A percentile compares a stretch with the other conserved stretches of the same genome.
phyloP scores from a whole-genome alignment of 2,329 filamentous ascomycete species.

The Clarireedia homoeocarpa region DNA sequence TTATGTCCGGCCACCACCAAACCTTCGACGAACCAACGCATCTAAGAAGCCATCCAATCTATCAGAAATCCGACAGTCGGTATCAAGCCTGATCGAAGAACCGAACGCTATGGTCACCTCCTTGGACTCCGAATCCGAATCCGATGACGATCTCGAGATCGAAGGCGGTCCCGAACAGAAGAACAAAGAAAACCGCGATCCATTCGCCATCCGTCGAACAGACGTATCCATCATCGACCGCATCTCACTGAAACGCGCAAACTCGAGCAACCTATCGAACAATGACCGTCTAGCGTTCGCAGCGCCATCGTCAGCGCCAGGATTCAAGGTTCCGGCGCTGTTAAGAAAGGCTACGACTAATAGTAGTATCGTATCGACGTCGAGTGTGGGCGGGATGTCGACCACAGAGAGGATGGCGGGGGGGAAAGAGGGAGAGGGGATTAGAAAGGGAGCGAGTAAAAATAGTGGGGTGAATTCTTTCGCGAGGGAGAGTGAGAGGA shows the following conservation, averaged over 20 bases:
- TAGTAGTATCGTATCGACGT: constrained; percentile 33
- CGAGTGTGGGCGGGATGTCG: constrained; percentile 23
- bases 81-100: constrained; percentile 77
- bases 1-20: constrained; percentile 47
- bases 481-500: constrained; percentile 50
- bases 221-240: constrained; percentile 58
- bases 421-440: constrained; percentile 38
- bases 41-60: constrained; percentile 65
- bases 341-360: constrained; percentile 68
- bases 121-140: constrained; percentile 44
- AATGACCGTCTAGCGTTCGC: constrained; percentile 48
- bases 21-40: constrained; percentile 51
- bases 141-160: constrained; percentile 45
- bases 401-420: constrained; percentile 28
- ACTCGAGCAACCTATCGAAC: constrained; percentile 31
- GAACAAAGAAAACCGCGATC: constrained; percentile 26
- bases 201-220: constrained; percentile 32
- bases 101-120: constrained; percentile 40
- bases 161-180: constrained; percentile 39
- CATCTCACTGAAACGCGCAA: constrained; percentile 57
- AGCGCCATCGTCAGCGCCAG: constrained; percentile 31
- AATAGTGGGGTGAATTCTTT: constrained; percentile 54
- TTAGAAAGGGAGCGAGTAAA: constrained; percentile 54
- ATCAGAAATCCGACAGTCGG: constrained; percentile 72
- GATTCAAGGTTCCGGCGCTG: constrained; percentile 63